Base-by-base conservation (phyloP, 176 grass and related monocot species). In the Aegilops sharonensis region DNA sequence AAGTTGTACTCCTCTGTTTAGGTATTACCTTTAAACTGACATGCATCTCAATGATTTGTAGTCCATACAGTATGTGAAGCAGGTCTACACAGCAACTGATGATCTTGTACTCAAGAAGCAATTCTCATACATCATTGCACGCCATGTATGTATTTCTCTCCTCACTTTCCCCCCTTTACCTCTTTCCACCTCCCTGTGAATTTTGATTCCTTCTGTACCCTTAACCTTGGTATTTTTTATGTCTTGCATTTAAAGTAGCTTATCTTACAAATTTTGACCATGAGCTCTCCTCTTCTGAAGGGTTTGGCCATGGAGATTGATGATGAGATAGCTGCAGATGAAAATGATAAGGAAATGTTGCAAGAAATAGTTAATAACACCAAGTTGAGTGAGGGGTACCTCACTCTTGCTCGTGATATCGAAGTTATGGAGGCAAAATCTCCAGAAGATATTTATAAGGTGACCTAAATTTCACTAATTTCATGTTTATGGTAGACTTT, bases 401-500 rank as follows among this genome's bases (percentile, higher is more conserved):
- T 96, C 64, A 92, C 94, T 76, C 97, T 99, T 89, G 97, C 97
- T 81, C 92, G 94, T 9, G 97, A 99, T 83, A 94, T 99, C 81
- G 97, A 99, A 80, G 97, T 99, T 64, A 99, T 99, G 97, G 97
- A 99, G 80, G 80, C 94, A 8, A 99, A 99, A 79, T 96, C 97
- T 87, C 97, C 97, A 10, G 97, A 99, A 50, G 97, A 99, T 84
- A 99, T 99, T 78, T 99, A 99, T 59, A 99, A 99, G 97, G 97
- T 99, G 8, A 61, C 34, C 13, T n/a, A 68, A 63, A 63, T 73
- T 79, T 91, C 35, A 69, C 79, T 23, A 34, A 36, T 70, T 81
- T 11, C 35, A 40, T 71, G 12, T 67, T 81, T 91, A 24, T 87
- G 42, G 29, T 45, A 29, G 18, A 23, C 25, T 17, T 20, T 91